Evolutionary conservation across 139 green algal species (phyloP).

Genomic region (Chlorella sp.): DNA sequence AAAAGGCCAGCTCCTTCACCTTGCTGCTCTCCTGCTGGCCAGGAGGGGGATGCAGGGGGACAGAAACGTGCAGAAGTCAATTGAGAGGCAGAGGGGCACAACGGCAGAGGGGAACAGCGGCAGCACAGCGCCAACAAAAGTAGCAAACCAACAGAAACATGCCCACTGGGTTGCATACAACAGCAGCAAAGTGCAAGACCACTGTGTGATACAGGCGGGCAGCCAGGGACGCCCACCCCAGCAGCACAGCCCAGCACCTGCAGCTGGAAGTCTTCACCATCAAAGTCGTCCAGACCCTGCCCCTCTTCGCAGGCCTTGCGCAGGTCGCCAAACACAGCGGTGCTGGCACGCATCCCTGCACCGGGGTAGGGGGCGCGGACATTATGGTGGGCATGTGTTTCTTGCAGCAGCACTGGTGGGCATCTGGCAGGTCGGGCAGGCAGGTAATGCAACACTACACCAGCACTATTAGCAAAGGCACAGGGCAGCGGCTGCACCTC

Average conservation of each 20-base stretch:
- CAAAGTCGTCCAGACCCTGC: slow-evolving; percentile 28
- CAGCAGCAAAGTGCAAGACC: too few relatives aligned
- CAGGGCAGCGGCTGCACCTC: neutral
- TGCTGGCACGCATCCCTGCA: slow-evolving; percentile 9
- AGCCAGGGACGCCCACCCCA: neutral
- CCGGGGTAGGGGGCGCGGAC: too few relatives aligned
- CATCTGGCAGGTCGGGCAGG: neutral
- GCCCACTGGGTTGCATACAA: too few relatives aligned
- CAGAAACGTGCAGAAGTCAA: neutral
- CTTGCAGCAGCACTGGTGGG: too few relatives aligned
- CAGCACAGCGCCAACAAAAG: too few relatives aligned
- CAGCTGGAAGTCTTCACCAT: neutral
- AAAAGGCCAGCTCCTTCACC: slow-evolving; percentile 37
- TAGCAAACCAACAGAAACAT: too few relatives aligned
- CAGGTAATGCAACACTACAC: too few relatives aligned
- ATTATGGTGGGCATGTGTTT: neutral
- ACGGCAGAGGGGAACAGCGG: too few relatives aligned
- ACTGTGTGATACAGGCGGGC: neutral
- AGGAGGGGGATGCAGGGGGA: neutral
- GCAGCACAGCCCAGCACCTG: neutral
- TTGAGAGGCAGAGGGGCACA: neutral
- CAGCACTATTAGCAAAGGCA: neutral
- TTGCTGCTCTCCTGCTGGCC: slow-evolving; percentile 26
- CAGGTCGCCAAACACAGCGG: neutral
- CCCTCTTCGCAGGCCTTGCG: neutral